A percentile compares a stretch with the other conserved stretches of the same genome.
These are phyloP conservation scores for Leccinum aurantiacum DNA, from an alignment of 768 basidiomycete species.

Conservation along the genomic window DNA sequence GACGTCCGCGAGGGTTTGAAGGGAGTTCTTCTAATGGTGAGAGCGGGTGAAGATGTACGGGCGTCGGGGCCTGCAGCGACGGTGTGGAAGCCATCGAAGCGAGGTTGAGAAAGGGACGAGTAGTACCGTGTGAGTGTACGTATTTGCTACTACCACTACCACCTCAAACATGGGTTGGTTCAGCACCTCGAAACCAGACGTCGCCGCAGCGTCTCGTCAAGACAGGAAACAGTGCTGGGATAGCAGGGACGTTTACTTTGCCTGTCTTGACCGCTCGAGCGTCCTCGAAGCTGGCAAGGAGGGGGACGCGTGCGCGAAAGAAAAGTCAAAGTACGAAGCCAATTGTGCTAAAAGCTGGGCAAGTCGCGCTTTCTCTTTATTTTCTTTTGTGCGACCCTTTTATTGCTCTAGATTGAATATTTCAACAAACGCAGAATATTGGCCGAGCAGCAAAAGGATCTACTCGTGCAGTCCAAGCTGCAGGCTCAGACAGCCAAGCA, in stretches of 20 bases:
- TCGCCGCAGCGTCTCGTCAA: conserved; percentile 38
- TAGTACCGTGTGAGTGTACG: conserved; percentile 16
- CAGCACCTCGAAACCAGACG: conserved; percentile 37
- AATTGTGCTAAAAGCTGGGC: conserved; percentile 93
- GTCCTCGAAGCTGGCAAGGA: conserved; percentile 80
- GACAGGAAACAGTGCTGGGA: conserved; percentile 88
- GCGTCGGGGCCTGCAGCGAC: conserved; percentile 41
- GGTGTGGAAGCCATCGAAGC: conserved; percentile 28
- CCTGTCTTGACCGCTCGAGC: conserved; percentile 69
- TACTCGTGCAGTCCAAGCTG: conserved; percentile 49
- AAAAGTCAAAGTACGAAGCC: conserved; percentile 61
- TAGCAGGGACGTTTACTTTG: conserved; percentile 77
- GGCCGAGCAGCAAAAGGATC: conserved; percentile 74
- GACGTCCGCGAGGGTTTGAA: conserved; percentile 42
- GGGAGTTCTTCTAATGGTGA: conserved; percentile 50
- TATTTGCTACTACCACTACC: neutral
- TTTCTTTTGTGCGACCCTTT: neutral
- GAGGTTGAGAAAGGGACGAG: neutral
- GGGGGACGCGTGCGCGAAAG: conserved; percentile 51
- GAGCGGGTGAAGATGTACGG: conserved; percentile 73
- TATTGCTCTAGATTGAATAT: conserved; percentile 72
- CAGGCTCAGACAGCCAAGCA: conserved; percentile 37
- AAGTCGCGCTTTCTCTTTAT: conserved; percentile 28
- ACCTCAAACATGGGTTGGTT: conserved; percentile 36
- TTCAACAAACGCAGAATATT: conserved; percentile 90